Evolutionary conservation across 768 basidiomycete species (phyloP), one percentile per base, ranked within the genome.

Genomic region (Boletus subparvulus): DNA sequence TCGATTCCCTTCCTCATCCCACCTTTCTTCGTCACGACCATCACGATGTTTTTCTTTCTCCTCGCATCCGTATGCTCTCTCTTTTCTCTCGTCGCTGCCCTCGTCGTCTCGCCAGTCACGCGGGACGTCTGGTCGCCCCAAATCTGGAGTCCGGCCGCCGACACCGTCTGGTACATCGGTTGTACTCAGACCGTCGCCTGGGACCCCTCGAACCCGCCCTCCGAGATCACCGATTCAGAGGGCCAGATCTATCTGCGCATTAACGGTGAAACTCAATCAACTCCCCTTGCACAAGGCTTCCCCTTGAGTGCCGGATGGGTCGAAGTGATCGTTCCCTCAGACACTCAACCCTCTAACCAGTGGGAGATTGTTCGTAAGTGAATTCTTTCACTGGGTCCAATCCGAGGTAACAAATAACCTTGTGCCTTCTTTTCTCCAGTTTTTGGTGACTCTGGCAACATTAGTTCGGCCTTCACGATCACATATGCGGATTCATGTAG

Each of bases 401-500:
- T 32, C 37, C 21, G 45, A 26, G 4, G n/a, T n/a, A n/a, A n/a
- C n/a, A n/a, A n/a, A 11, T 49, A 50, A 42, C 47, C 35, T n/a
- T 48, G 28, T 40, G 35, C 19, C n/a, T n/a, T n/a, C n/a, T n/a
- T n/a, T n/a, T n/a, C 37, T 19, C 52, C 50, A 82, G 82, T 83
- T 44, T 75, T 82, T 51, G 82, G 82, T 8, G 81, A 83, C 61
- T 83, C 81, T 48, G 82, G 82, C 33, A 78, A 83, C 61, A 76
- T 69, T 48, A 77, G 82, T 30, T 68, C 67, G 8, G 16, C 50
- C 43, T 84, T 84, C 61, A 73, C 73, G 11, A 84, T 85, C 55
- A 5, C 52, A 21, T 54, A 71, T 68, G 58, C 43, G 55, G 42
- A 28, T 11, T 10, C 43, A 26, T 47, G 33, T 41, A n/a, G 21